Evolutionary conservation across 306 rosid genomes (phyloP).

Genomic region (Trichosanthes truncata): DNA sequence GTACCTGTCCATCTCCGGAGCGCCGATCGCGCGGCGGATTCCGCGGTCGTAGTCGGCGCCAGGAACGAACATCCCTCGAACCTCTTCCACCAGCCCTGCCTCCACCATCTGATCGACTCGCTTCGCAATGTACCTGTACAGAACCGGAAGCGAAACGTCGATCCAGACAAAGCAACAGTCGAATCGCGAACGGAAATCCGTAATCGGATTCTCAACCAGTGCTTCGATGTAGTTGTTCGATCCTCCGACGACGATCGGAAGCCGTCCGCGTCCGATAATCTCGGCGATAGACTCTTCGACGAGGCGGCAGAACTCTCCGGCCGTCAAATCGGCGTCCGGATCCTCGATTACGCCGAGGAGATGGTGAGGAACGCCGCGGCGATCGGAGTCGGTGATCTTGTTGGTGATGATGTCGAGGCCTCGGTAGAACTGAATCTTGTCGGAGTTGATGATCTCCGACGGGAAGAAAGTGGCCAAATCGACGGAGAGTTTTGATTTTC

Average conservation of each 20-base stretch:
- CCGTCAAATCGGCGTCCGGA: slow-evolving; percentile 13
- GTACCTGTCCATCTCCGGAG: slow-evolving; percentile 12
- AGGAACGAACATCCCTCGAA: slow-evolving; percentile 3
- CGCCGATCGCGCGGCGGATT: slow-evolving; percentile 21
- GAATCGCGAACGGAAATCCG: background rate
- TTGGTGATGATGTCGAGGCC: slow-evolving; percentile 27
- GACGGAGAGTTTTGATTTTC: slow-evolving; percentile 24
- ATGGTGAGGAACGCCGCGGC: slow-evolving; percentile 20
- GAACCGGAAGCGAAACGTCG: slow-evolving; percentile 8
- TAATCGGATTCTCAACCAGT: slow-evolving; percentile 10
- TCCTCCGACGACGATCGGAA: slow-evolving; percentile 22
- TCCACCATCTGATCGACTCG: slow-evolving; percentile 27
- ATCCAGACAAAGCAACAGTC: slow-evolving; percentile 24
- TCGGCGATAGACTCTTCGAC: background rate
- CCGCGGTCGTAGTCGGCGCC: slow-evolving; percentile 12
- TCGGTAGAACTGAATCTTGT: slow-evolving; percentile 26
- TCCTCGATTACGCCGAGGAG: slow-evolving; percentile 16
- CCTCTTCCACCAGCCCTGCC: slow-evolving; percentile 21
- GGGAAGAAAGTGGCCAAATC: slow-evolving; percentile 14
- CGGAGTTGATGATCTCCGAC: slow-evolving; percentile 23
- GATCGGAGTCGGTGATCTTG: slow-evolving; percentile 10
- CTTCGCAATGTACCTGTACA: background rate
- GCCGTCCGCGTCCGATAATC: background rate
- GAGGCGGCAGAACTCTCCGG: slow-evolving; percentile 4
- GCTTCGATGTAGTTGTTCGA: slow-evolving; percentile 23